Base-by-base conservation (phyloP, 1,139 yeast species). In the Sugiyamaella pinicola region DNA sequence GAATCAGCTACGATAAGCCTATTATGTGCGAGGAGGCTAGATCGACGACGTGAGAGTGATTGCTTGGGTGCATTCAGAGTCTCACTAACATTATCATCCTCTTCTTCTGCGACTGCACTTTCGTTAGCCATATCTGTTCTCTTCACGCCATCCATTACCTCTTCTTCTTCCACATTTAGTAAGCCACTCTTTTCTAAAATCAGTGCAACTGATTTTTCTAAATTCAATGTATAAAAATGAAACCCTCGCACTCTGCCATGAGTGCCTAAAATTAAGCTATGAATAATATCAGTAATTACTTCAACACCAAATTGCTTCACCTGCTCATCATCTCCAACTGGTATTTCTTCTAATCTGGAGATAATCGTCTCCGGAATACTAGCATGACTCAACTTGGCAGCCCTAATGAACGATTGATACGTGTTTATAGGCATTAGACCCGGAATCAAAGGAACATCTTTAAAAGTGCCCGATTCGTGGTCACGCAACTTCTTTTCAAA, bases 381-480 rank as follows among this genome's bases (percentile, higher is more conserved):
- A 1, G 98, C 97, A 71, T 90, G 96, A 19, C 96, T 86, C 54
- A 95, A 74, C 65, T 87, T 88, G 12, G 97, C 83, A 17, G 97
- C 96, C 65, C 99, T 81, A 55, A 85, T 81, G 65, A 93, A 90
- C 45, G 91, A 83, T 61, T 83, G 82, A 68, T 83, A 90, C 2
- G 96, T 91, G 63, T 91, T 90, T 35, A 95, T 84, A n/a, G 99
- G 99, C 95, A 93, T 87, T 61, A 93, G 74, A 1, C 99, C 99
- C 0, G 99, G 99, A 48, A 93, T 79, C 42, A 93, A 74, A 9
- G 87, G 81, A 38, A 85, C 72, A 33, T 75, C 74, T 56, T 71
- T 60, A 19, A 78, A 70, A 3, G 76, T 70, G 66, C 77, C 66
- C 66, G 81, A 47, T 56, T 70, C 55, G 69, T 71, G 71, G 68